A percentile compares a stretch with the other conserved stretches of the same genome.
These are phyloP conservation scores for Colletotrichum graminicola DNA, from an alignment of 2,329 filamentous ascomycete species.

Conservation along the genomic window DNA sequence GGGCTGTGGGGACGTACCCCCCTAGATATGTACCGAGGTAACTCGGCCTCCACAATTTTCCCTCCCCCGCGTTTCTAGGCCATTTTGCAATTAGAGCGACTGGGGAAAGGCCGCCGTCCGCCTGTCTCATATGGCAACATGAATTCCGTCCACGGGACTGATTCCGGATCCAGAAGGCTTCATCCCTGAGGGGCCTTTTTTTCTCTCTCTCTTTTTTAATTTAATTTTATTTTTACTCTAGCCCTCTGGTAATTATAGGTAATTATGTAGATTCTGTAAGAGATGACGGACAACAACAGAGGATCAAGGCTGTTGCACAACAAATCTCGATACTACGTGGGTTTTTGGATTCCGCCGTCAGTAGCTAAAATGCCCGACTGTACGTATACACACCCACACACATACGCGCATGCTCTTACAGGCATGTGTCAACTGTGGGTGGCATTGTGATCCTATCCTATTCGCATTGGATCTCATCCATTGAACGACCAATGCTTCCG, in stretches of 20 bases:
- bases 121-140: constrained; percentile 23
- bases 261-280: constrained; percentile 13
- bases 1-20: background rate
- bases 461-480: background rate
- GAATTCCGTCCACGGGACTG: constrained; percentile 35
- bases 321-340: background rate
- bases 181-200: background rate
- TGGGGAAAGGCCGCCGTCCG: constrained; percentile 9
- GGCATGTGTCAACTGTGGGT: constrained; percentile 11
- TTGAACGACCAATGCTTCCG: background rate
- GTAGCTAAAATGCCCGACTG: background rate
- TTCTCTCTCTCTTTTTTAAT: no score
- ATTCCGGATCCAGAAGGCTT: constrained; percentile 16
- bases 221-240: background rate
- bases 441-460: constrained; percentile 22
- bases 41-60: constrained; percentile 36
- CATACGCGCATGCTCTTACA: background rate
- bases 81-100: constrained; percentile 29
- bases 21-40: constrained; percentile 29
- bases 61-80: constrained; percentile 38
- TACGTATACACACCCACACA: background rate
- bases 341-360: background rate
- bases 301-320: background rate
- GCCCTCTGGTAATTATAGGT: background rate
- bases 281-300: background rate